phyloP scores from a whole-genome alignment of 1,139 yeast species.

The Debaryomyces psychrophilus region DNA sequence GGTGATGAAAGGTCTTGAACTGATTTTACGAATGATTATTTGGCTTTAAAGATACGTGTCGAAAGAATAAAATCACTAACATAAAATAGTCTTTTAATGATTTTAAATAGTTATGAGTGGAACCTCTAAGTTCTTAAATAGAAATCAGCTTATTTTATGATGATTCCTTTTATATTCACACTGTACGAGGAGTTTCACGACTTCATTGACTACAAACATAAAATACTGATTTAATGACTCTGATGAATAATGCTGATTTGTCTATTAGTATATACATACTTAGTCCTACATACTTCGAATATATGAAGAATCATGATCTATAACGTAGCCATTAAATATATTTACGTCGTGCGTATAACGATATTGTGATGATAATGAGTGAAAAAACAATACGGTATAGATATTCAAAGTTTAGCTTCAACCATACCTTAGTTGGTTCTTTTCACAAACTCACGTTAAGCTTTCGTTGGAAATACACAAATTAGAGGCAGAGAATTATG shows the following conservation, averaged over 20 bases:
- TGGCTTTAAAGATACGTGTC: not conserved
- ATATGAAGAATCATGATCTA: not conserved
- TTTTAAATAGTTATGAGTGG: conserved; percentile 14
- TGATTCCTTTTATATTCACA: conserved; percentile 62
- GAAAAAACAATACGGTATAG: conserved; percentile 1
- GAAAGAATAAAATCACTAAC: conserved; percentile 1
- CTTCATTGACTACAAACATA: conserved; percentile 53
- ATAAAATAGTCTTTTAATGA: conserved; percentile 8
- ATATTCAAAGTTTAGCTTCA: conserved; percentile 7
- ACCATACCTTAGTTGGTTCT: conserved; percentile 11
- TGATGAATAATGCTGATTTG: conserved; percentile 36
- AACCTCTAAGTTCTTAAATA: conserved; percentile 10
- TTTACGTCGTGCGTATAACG: conserved; percentile 8
- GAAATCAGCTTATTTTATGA: conserved; percentile 34
- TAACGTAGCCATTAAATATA: conserved; percentile 11
- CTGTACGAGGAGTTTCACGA: conserved; percentile 57
- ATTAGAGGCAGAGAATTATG: conserved; percentile 7
- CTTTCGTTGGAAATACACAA: not conserved
- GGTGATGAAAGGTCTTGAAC: conserved; percentile 70
- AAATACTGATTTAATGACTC: conserved; percentile 83
- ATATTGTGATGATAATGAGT: not conserved
- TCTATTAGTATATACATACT: not conserved
- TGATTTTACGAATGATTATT: conserved; percentile 26
- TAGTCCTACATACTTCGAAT: not conserved
- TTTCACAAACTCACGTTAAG: not conserved